These are phyloP conservation scores for Fraxinus ornus DNA, from an alignment of 305 asterid genomes.

Conservation along the genomic window DNA sequence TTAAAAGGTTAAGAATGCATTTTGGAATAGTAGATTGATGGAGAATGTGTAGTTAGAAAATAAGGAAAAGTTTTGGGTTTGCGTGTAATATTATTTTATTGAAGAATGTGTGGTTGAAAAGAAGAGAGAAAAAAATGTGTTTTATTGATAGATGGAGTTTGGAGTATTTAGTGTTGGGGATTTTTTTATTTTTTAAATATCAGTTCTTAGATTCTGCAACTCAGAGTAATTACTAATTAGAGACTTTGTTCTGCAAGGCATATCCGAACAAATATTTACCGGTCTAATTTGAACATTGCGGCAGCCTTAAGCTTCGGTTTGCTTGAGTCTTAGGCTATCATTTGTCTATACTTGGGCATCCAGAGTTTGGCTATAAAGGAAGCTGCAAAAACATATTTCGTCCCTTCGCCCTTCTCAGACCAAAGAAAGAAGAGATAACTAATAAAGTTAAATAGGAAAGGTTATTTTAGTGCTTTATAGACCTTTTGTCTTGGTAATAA, in stretches of 20 bases:
- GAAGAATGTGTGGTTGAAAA: too few species aligned
- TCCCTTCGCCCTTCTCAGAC: background rate
- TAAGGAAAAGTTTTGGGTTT: too few species aligned
- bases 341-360: background rate
- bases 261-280: background rate
- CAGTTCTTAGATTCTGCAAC: background rate
- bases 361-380: background rate
- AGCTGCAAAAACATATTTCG: conserved; percentile 6
- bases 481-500: background rate
- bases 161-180: background rate
- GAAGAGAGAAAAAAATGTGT: too few species aligned
- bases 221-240: conserved; percentile 3
- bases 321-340: background rate
- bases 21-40: too few species aligned
- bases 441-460: background rate
- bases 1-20: too few species aligned
- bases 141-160: background rate
- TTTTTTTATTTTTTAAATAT: background rate
- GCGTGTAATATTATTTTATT: too few species aligned
- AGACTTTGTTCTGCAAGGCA: background rate
- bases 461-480: background rate
- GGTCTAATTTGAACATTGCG: conserved; percentile 6
- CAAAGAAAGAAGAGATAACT: background rate
- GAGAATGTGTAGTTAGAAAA: too few species aligned
- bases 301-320: background rate